Evolutionary conservation across 768 basidiomycete species (phyloP), one percentile per base, ranked within the genome.

Genomic region (Mycena rosella): DNA sequence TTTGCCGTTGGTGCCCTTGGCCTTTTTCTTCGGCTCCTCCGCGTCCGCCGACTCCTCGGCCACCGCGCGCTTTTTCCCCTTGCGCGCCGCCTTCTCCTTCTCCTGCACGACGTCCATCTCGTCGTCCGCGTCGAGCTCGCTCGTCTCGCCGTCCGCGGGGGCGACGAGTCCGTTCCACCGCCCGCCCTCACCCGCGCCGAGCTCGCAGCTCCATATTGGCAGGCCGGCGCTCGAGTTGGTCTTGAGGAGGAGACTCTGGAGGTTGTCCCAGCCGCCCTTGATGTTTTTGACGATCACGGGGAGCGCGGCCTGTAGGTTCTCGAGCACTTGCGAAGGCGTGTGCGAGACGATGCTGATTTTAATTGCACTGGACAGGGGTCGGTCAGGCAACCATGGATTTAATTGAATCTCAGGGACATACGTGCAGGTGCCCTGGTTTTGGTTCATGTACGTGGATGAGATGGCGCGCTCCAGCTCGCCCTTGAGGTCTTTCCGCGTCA

Each of bases 361-460:
- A 68, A 98, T 87, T 32, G 96, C 91, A 29, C 95, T 96, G 17
- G 6, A 14, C 22, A 26, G 9, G 34, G 9, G 34, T 54, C 22
- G n/a, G n/a, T n/a, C n/a, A n/a, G n/a, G n/a, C n/a, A n/a, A n/a
- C n/a, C n/a, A n/a, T n/a, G n/a, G n/a, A n/a, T n/a, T n/a, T n/a
- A n/a, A n/a, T n/a, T n/a, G n/a, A n/a, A n/a, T n/a, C n/a, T n/a
- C n/a, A n/a, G 20, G 20, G 20, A 87, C 95, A 57, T 82, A 96
- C 94, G 91, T 89, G 87, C 93, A 95, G 8, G 96, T 98, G 15
- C 98, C 98, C 70, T 88, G 89, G 62, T 96, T 95, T 80, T 96
- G 94, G 78, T 96, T 93, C 91, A 98, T 94, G 79, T 98, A 98
- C 3, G 97, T 96, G 14, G 96, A 96, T 5, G 91, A 91, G 70